Base-by-base conservation (phyloP, 805 yeast species). In the Maudiozyma pseudohumilis region DNA sequence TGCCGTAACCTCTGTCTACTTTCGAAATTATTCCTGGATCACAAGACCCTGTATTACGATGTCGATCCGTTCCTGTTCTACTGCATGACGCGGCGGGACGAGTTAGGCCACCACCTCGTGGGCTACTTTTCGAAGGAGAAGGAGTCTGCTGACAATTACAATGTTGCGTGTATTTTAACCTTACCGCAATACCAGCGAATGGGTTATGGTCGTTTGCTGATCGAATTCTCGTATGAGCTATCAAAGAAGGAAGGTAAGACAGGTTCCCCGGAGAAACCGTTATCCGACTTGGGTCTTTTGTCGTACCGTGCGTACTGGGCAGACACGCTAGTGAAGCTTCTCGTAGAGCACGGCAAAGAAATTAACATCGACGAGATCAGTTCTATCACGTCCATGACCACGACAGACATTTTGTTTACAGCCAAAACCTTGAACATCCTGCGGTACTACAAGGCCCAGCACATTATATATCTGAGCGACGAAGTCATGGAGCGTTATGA, bases 231-330 rank as follows among this genome's bases (percentile, higher is more conserved):
- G 3, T 92, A 92, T 58, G 94, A 84, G 65, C 65, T 92, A 30
- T 82, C 95, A 2, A 79, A 80, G 52, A 80, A 77, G 36, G 99
- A 92, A 53, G 77, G 80, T 36, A 92, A 92, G 57, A 75, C 78
- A 3, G 99, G 99, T 1, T 86, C 96, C 0, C 99, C 98, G 0
- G 99, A 92, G 61, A 92, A 92, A 55, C 98, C 98, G 3, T 68
- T 89, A 19, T 84, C 95, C 0, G 97, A 89, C 68, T 70, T 92
- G 54, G 98, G 99, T 29, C 68, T 92, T 23, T 68, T 92, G 21
- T 83, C 95, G 5, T 92, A 92, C 54, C 76, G 98, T 59, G 95
- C 96, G 0, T 92, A 73, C 56, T 92, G 99, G 99, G 77, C 96
- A 0, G 97, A 92, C 51, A 78, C 89, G 0, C 68, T 92, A 41